Conservation (phyloP, 2,329 filamentous ascomycete genomes). For the Pseudogymnoascus sp. region DNA sequence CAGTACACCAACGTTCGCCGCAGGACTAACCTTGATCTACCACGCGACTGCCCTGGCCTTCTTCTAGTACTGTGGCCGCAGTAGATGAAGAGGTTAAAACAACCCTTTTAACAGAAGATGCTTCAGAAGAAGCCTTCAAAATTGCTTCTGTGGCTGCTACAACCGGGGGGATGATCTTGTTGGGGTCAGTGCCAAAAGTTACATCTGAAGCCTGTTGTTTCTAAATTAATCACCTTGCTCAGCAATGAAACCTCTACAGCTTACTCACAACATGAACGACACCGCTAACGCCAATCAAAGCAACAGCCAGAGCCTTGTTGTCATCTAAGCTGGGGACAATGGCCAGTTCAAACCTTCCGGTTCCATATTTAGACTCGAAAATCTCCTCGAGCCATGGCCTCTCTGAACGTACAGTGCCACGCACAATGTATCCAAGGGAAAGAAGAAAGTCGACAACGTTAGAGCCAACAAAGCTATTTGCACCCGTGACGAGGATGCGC, state of each 20-base stretch:
- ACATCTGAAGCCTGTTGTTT: neutral
- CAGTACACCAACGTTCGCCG: too few relatives aligned
- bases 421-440: constrained; percentile 5
- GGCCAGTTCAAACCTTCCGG: neutral
- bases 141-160: neutral
- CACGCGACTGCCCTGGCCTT: neutral
- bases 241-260: neutral
- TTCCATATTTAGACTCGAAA: neutral
- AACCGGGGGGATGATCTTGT: neutral
- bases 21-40: neutral
- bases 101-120: neutral
- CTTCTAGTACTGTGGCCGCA: neutral
- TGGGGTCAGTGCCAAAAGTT: neutral
- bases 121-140: neutral
- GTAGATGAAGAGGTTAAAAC: neutral
- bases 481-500: constrained; percentile 9
- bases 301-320: neutral
- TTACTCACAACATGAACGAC: neutral
- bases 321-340: neutral
- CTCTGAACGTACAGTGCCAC: neutral
- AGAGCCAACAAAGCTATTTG: constrained; percentile 5
- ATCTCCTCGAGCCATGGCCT: constrained; percentile 9
- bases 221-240: neutral
- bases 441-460: neutral
- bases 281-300: neutral